Percentiles rank a stretch among this genome's conserved stretches.
phyloP scores from a whole-genome alignment of 75 land plant genomes.

The Isoetes taiwanensis region DNA sequence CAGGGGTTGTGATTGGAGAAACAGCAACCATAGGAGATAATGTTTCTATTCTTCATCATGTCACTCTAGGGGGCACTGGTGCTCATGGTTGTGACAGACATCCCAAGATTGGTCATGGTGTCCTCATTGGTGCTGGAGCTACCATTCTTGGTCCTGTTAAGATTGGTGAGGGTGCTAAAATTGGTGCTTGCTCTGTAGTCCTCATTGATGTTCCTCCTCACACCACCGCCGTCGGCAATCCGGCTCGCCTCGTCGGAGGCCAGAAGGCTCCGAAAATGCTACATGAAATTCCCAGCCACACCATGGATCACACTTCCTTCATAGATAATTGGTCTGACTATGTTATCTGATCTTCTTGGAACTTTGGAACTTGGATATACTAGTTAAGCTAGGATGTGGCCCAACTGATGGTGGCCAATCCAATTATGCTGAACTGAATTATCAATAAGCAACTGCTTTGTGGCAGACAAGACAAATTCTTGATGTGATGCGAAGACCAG shows the following conservation, averaged over 20 bases:
- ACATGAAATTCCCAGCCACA: constrained; percentile 39
- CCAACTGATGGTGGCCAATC: no score
- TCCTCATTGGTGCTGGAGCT: constrained; percentile 61
- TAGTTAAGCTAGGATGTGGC: no score
- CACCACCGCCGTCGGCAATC: constrained; percentile 63
- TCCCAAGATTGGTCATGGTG: constrained; percentile 60
- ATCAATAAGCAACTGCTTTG: no score
- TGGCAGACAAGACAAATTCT: no score
- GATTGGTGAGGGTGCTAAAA: constrained; percentile 64
- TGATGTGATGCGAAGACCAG: no score
- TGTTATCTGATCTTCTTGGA: constrained; percentile 13
- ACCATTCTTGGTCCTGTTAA: constrained; percentile 44
- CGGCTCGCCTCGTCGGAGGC: constrained; percentile 51
- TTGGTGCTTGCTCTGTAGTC: constrained; percentile 56
- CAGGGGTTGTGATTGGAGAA: constrained; percentile 49
- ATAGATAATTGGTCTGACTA: constrained; percentile 43
- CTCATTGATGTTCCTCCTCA: constrained; percentile 51
- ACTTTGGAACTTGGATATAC: not conserved
- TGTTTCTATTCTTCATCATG: constrained; percentile 56
- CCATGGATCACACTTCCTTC: constrained; percentile 56
- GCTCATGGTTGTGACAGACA: constrained; percentile 36
- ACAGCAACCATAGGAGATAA: constrained; percentile 47
- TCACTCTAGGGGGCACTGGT: constrained; percentile 57
- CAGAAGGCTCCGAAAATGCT: constrained; percentile 25
- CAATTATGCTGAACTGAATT: no score